Base-by-base conservation (phyloP, 495 filamentous ascomycete species). In the Penicillium odoratum region DNA sequence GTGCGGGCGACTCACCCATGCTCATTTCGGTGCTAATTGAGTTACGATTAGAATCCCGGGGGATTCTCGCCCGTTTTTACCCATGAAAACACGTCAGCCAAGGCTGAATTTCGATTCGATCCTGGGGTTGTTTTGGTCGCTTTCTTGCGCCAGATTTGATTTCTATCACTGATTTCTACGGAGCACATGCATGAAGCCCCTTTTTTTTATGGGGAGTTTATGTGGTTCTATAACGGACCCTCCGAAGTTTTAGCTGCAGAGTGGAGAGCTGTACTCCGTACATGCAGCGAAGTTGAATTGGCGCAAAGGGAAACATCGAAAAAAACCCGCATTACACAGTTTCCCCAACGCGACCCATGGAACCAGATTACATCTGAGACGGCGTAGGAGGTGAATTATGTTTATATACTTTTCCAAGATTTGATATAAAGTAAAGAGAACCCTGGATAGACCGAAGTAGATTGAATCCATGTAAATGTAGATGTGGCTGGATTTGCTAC, bases 11-110 rank as follows among this genome's bases (percentile, higher is more conserved):
- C 10, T 15, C 9, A 51, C n/a, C 5, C 9, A 36, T 40, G 4
- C 31, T 51, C 31, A 51, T 51, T 40, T 51, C 31, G n/a, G 4
- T 51, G 31, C 36, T 25, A 62, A 57, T 62, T 59, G 53, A 62
- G 56, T 60, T 65, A 21, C 47, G 53, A 60, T 60, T 31, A 62
- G 10, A 40, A 69, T 66, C 70, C 72, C 64, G 73, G 71, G 73
- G 73, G 69, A 74, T 71, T 53, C 38, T 53, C 51, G 51, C 34
- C 38, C 51, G 34, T 29, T 53, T 44, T 30, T 52, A 11, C 8
- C 25, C 25, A 13, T 48, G 44, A 5, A 25, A 30, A 48, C 48
- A 55, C 53, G 53, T 56, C 53, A 56, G 53, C 53, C 53, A 56
- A 56, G 53, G 13, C 33, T 11, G 38, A 16, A 13, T 40, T 40